Evolutionary conservation across 176 grass and related monocot species (phyloP).

Genomic region (Typha latifolia): DNA sequence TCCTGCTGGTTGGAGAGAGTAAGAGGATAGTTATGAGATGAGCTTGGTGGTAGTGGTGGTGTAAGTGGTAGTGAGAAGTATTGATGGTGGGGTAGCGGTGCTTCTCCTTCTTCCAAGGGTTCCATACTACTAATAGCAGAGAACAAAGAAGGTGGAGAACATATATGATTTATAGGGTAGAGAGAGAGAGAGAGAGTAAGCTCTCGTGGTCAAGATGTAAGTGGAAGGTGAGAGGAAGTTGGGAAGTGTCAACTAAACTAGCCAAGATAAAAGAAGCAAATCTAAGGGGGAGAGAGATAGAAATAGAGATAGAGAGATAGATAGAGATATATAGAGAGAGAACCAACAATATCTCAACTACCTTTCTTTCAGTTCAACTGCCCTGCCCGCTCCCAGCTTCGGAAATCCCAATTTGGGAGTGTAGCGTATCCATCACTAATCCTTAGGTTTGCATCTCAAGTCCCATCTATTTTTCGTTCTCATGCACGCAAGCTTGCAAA

Average conservation of each 20-base stretch:
- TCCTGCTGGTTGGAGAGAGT: slow-evolving; percentile 15
- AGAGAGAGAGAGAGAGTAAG: slow-evolving; percentile 9
- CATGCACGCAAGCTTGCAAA: background rate
- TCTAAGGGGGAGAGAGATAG: slow-evolving; percentile 5
- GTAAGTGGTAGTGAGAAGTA: slow-evolving; percentile 34
- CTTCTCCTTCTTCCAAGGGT: slow-evolving; percentile 35
- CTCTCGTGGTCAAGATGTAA: slow-evolving; percentile 21
- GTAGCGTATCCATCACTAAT: background rate
- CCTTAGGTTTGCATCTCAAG: too few relatives aligned
- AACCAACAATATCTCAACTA: slow-evolving; percentile 68
- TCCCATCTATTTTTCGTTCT: too few relatives aligned
- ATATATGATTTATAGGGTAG: background rate
- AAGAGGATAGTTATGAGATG: slow-evolving; percentile 15
- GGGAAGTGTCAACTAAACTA: slow-evolving; percentile 45
- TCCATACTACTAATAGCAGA: slow-evolving; percentile 30
- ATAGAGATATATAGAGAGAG: too few relatives aligned
- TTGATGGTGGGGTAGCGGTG: slow-evolving; percentile 25
- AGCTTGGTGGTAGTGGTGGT: slow-evolving; percentile 7
- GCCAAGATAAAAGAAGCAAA: slow-evolving; percentile 25
- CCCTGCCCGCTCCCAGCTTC: slow-evolving; percentile 21
- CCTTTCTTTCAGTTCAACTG: slow-evolving; percentile 42
- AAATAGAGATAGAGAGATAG: slow-evolving; percentile 1
- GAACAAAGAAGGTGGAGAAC: background rate
- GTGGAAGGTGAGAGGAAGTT: slow-evolving; percentile 31
- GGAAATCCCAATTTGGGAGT: background rate